These are phyloP conservation scores for Scedosporium boydii DNA, from an alignment of 2,329 filamentous ascomycete species.

Conservation along the genomic window DNA sequence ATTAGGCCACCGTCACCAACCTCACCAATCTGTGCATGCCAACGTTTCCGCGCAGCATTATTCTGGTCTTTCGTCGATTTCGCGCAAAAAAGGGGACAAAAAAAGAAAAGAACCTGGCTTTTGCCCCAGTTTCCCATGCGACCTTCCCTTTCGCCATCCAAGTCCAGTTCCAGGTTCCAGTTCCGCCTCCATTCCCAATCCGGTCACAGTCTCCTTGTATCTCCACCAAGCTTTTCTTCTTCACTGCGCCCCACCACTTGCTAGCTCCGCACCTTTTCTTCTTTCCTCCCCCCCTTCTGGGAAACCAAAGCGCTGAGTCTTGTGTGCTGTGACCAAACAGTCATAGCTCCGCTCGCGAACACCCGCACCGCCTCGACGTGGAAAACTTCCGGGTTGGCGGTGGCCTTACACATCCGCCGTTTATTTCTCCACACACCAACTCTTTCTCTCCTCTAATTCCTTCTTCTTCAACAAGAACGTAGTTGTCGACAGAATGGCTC, in stretches of 20 bases:
- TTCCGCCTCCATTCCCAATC: not conserved
- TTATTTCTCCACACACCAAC: conserved; percentile 1
- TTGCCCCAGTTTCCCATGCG: not conserved
- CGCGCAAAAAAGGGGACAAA: not conserved
- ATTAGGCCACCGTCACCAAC: not conserved
- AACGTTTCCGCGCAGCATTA: not conserved
- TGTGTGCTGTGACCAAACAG: not conserved
- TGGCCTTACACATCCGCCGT: not conserved
- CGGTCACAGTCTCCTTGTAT: not conserved
- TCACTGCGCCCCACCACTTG: not conserved
- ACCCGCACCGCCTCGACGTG: not conserved
- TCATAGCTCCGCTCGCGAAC: not conserved
- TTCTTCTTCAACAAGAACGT: not conserved
- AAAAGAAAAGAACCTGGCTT: not conserved
- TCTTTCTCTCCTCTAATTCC: not conserved
- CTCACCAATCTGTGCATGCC: not conserved
- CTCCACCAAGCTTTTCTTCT: conserved; percentile 2
- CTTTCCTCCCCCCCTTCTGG: not conserved
- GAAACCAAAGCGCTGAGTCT: not conserved
- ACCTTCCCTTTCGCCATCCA: not conserved
- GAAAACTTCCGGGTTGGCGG: not conserved
- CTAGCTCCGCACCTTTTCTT: not conserved
- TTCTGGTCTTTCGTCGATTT: not conserved
- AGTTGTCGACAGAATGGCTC: conserved; percentile 26
- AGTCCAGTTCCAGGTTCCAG: not conserved